phyloP scores from a whole-genome alignment of 495 filamentous ascomycete species.

The Aspergillus sparsus region DNA sequence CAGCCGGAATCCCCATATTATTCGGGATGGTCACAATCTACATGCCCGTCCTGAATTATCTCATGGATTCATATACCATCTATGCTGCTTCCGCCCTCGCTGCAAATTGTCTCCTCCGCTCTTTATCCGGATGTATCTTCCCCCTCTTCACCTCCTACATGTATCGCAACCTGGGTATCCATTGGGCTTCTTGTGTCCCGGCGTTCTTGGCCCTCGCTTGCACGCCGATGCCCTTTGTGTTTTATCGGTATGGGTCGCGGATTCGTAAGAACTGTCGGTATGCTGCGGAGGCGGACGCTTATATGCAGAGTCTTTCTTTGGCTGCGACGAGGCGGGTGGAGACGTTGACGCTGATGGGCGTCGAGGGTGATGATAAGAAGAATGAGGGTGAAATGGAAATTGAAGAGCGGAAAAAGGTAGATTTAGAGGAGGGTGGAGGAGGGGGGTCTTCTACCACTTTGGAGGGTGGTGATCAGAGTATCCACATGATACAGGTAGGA shows the following conservation, averaged over 20 bases:
- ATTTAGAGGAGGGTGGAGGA: too few relatives aligned
- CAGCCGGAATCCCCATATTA: slow-evolving; percentile 59
- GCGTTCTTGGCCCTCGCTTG: slow-evolving; percentile 67
- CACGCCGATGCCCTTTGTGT: slow-evolving; percentile 67
- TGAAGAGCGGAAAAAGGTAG: too few relatives aligned
- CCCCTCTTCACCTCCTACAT: slow-evolving; percentile 70
- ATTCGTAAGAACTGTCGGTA: too few relatives aligned
- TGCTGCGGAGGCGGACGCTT: too few relatives aligned
- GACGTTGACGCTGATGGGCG: too few relatives aligned
- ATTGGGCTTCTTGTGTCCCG: slow-evolving; percentile 68
- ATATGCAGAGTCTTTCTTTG: too few relatives aligned
- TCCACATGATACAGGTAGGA: too few relatives aligned
- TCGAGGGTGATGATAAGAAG: too few relatives aligned
- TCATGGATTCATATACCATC: slow-evolving; percentile 70
- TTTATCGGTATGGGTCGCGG: slow-evolving; percentile 57
- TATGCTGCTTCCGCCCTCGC: slow-evolving; percentile 70
- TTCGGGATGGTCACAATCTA: slow-evolving; percentile 65
- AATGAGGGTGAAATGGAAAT: too few relatives aligned
- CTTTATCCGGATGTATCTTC: slow-evolving; percentile 64
- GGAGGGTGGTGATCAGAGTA: too few relatives aligned
- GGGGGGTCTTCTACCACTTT: too few relatives aligned
- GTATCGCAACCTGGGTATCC: slow-evolving; percentile 64
- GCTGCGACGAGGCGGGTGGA: too few relatives aligned
- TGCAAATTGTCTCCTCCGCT: slow-evolving; percentile 62
- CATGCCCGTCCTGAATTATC: slow-evolving; percentile 63